These are phyloP conservation scores for Penicillium hordei DNA, from an alignment of 2,329 filamentous ascomycete species.

Conservation along the genomic window DNA sequence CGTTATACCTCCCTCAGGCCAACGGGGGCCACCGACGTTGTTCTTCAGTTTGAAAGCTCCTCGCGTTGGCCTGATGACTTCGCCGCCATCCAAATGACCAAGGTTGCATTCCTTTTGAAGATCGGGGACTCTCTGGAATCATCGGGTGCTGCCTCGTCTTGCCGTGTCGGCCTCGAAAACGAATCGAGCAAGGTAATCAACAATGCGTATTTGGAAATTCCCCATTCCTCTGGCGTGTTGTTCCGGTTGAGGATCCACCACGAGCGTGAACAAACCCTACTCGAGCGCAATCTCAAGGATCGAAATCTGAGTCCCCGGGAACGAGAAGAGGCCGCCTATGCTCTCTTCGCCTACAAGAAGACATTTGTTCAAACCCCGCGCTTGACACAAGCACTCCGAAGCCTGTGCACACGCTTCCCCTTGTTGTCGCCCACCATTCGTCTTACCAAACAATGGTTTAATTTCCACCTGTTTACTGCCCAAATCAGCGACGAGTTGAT, in stretches of 20 bases:
- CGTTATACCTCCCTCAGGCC: constrained; percentile 62
- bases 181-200: constrained; percentile 68
- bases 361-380: constrained; percentile 70
- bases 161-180: constrained; percentile 79
- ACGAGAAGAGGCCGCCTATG: constrained; percentile 67
- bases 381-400: constrained; percentile 78
- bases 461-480: constrained; percentile 71
- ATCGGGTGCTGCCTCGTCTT: constrained; percentile 57
- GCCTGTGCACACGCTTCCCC: constrained; percentile 75
- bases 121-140: constrained; percentile 71
- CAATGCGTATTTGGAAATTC: constrained; percentile 76
- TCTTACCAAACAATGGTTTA: constrained; percentile 86
- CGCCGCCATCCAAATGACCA: constrained; percentile 86
- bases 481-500: constrained; percentile 79
- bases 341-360: constrained; percentile 70
- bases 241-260: constrained; percentile 88
- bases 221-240: constrained; percentile 67
- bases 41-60: constrained; percentile 90
- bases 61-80: constrained; percentile 92
- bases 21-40: constrained; percentile 66
- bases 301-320: constrained; percentile 64
- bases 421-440: constrained; percentile 80
- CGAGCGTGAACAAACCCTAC: constrained; percentile 77
- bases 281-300: constrained; percentile 76
- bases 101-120: constrained; percentile 79